A percentile compares a stretch with the other conserved stretches of the same genome.
Conservation (phyloP, 1,139 yeast species). For the Starmera stellimalicola region DNA sequence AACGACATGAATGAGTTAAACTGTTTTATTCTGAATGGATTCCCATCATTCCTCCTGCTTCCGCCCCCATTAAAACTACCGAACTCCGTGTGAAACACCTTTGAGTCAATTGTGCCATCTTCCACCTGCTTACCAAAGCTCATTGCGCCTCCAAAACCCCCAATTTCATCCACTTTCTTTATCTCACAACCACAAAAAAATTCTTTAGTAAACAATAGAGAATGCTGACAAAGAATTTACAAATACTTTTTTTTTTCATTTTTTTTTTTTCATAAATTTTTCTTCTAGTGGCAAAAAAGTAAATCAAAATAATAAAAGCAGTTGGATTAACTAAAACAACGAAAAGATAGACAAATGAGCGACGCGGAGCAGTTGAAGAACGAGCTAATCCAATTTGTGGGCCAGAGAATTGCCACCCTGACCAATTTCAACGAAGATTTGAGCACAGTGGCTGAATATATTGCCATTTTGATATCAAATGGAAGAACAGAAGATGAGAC, state of each 20-base stretch:
- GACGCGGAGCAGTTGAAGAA: conserved; percentile 21
- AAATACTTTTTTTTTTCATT: no score
- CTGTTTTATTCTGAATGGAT: conserved; percentile 2
- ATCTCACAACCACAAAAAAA: no score
- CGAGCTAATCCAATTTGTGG: conserved; percentile 25
- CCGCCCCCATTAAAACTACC: no score
- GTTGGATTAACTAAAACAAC: not conserved
- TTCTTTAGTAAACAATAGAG: no score
- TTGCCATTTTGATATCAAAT: conserved; percentile 63
- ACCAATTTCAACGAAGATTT: conserved; percentile 52
- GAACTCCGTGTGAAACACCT: no score
- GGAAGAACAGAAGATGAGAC: conserved; percentile 60
- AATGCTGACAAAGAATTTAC: no score
- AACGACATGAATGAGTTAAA: conserved; percentile 15
- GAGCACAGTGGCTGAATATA: conserved; percentile 71
- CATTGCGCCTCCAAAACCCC: no score
- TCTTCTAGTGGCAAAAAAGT: conserved; percentile 4
- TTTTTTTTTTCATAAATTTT: no score
- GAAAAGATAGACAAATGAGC: conserved; percentile 14
- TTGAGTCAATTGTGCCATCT: not conserved
- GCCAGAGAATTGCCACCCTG: conserved; percentile 23
- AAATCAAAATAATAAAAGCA: not conserved
- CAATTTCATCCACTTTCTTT: no score
- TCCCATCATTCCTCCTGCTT: not conserved
- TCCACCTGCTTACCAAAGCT: not conserved